Evolutionary conservation across 495 filamentous ascomycete species (phyloP).

Genomic region (Neurospora tetrasperma): DNA sequence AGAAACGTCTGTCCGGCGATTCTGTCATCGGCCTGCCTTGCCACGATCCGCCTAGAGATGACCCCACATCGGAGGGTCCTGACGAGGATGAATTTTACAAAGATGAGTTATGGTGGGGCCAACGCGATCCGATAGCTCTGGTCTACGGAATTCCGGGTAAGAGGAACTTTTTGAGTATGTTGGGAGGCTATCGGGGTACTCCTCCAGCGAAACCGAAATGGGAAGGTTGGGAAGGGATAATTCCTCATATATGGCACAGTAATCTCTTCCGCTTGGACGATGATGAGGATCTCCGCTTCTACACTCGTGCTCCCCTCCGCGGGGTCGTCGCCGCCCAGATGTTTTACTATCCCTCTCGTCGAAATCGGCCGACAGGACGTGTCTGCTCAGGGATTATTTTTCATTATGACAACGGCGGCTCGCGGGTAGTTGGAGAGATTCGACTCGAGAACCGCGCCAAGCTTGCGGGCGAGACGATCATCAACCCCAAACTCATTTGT

Average conservation of each 20-base stretch:
- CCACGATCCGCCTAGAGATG: not conserved
- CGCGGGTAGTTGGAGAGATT: not conserved
- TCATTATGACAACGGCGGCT: not conserved
- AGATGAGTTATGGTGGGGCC: not conserved
- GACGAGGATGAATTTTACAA: not conserved
- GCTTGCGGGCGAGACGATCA: not conserved
- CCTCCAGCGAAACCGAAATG: not conserved
- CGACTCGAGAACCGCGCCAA: not conserved
- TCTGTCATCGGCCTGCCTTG: not conserved
- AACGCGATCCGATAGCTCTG: not conserved
- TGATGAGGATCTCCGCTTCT: not conserved
- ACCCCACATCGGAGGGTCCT: not conserved
- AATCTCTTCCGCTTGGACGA: not conserved
- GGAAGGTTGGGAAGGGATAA: not conserved
- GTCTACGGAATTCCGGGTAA: not conserved
- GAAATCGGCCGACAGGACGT: not conserved
- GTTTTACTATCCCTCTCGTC: not conserved
- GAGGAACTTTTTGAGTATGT: not conserved
- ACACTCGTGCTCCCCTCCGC: not conserved
- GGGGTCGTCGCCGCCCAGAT: not conserved
- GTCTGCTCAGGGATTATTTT: not conserved
- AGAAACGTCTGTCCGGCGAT: not conserved
- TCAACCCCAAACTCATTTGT: not conserved
- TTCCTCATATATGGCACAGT: not conserved
- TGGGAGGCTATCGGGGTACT: not conserved